These are phyloP conservation scores for Daldinia bambusicola DNA, from an alignment of 495 filamentous ascomycete species.

Conservation along the genomic window DNA sequence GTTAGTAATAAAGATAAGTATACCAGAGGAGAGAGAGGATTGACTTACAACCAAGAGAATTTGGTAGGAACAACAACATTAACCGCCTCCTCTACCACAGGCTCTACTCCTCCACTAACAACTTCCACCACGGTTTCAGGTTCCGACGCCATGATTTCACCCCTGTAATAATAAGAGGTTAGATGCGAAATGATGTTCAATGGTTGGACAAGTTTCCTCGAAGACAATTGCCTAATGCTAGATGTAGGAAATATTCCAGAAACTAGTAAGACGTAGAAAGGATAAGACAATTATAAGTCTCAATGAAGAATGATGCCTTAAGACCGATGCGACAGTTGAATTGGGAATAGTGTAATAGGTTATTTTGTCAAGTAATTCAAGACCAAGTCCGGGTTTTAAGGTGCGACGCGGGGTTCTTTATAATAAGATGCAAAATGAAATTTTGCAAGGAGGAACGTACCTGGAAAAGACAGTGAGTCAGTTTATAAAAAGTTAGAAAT, in stretches of 20 bases:
- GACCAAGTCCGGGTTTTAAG: neutral
- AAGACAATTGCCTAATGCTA: neutral
- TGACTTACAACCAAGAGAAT: slow-evolving; percentile 48
- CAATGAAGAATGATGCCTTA: neutral
- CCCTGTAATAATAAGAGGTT: slow-evolving; percentile 9
- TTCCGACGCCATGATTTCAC: slow-evolving; percentile 29
- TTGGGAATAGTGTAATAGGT: slow-evolving; percentile 2
- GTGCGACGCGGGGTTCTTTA: slow-evolving; percentile 6
- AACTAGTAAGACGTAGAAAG: neutral
- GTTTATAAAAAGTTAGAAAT: neutral
- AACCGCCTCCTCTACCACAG: neutral
- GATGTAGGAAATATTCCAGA: neutral
- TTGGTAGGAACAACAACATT: slow-evolving; percentile 6
- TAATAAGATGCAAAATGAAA: neutral
- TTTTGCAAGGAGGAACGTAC: neutral
- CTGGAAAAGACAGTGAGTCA: slow-evolving; percentile 2
- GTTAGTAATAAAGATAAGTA: slow-evolving; percentile 11
- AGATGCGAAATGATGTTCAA: slow-evolving; percentile 8
- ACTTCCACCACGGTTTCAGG: neutral
- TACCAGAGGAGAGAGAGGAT: neutral
- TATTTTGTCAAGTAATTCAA: neutral
- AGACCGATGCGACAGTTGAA: neutral
- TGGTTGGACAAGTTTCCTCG: neutral
- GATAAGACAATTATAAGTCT: neutral
- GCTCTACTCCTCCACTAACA: neutral